These are phyloP conservation scores for Nicotiana noctiflora DNA, from an alignment of 257 asterid genomes.

Conservation along the genomic window DNA sequence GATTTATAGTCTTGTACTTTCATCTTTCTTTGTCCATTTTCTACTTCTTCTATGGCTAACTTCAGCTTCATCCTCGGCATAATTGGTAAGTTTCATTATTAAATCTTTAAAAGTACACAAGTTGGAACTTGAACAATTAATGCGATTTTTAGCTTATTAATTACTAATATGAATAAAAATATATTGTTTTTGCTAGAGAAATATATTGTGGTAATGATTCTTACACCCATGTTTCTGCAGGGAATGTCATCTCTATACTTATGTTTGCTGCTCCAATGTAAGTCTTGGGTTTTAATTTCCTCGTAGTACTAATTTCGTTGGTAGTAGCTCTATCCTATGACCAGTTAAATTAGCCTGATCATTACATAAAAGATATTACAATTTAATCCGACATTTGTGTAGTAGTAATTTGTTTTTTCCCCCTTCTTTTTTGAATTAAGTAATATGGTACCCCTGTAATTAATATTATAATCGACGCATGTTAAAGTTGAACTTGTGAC, in stretches of 20 bases:
- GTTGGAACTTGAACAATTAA: background rate
- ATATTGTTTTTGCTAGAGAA: background rate
- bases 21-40: background rate
- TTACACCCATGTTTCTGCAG: constrained; percentile 19
- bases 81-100: constrained; percentile 16
- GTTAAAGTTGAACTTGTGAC: background rate
- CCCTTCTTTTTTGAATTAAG: too few relatives aligned
- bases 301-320: background rate
- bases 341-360: too few relatives aligned
- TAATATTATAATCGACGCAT: background rate
- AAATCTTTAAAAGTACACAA: background rate
- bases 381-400: too few relatives aligned
- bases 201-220: background rate
- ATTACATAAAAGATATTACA: too few relatives aligned
- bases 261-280: constrained; percentile 49
- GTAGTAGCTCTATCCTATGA: too few relatives aligned
- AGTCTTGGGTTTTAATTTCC: constrained; percentile 4
- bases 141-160: background rate
- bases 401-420: too few relatives aligned
- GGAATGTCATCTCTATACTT: constrained; percentile 46
- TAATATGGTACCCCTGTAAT: too few relatives aligned
- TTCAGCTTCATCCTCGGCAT: constrained; percentile 25
- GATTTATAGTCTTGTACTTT: background rate
- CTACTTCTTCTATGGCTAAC: constrained; percentile 20
- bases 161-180: background rate